Evolutionary conservation across 192 early-diverging fungal species (phyloP).

Genomic region (Mortierella claussenii): DNA sequence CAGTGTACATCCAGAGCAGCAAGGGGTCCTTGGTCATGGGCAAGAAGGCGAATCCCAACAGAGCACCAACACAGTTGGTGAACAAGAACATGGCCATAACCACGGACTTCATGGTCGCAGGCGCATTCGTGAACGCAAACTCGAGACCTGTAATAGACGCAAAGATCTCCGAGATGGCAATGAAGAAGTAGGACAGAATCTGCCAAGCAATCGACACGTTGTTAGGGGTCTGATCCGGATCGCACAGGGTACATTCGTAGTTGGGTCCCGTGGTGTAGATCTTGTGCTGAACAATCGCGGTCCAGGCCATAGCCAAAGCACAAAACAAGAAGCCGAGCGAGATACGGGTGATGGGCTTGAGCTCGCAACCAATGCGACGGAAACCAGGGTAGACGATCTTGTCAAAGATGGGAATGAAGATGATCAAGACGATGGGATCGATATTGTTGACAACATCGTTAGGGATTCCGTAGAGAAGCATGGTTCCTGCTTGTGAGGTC

Average conservation of each 20-base stretch:
- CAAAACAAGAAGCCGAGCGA: conserved; percentile 72
- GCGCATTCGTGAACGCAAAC: conserved; percentile 75
- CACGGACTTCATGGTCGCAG: conserved; percentile 72
- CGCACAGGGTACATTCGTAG: conserved; percentile 57
- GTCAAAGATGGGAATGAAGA: conserved; percentile 79
- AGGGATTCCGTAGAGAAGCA: conserved; percentile 65
- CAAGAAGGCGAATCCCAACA: conserved; percentile 68
- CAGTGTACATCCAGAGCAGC: conserved; percentile 69
- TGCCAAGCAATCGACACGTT: conserved; percentile 67
- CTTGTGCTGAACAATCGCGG: conserved; percentile 68
- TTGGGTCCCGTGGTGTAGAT: conserved; percentile 69
- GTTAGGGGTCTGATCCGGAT: conserved; percentile 55
- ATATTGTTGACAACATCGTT: conserved; percentile 78
- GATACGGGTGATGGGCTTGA: conserved; percentile 74
- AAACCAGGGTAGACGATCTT: conserved; percentile 67
- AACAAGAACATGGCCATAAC: conserved; percentile 78
- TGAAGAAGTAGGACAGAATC: conserved; percentile 67
- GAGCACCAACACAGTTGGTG: conserved; percentile 61
- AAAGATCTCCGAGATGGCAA: conserved; percentile 74
- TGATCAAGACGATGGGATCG: conserved; percentile 73
- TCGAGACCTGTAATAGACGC: conserved; percentile 76
- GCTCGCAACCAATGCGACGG: conserved; percentile 57
- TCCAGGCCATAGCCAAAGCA: conserved; percentile 66
- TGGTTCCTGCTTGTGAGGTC: conserved; percentile 67
- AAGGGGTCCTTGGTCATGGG: conserved; percentile 68